Conservation (phyloP, 108 stramenopile genomes). For the Epithemia pelagica region DNA sequence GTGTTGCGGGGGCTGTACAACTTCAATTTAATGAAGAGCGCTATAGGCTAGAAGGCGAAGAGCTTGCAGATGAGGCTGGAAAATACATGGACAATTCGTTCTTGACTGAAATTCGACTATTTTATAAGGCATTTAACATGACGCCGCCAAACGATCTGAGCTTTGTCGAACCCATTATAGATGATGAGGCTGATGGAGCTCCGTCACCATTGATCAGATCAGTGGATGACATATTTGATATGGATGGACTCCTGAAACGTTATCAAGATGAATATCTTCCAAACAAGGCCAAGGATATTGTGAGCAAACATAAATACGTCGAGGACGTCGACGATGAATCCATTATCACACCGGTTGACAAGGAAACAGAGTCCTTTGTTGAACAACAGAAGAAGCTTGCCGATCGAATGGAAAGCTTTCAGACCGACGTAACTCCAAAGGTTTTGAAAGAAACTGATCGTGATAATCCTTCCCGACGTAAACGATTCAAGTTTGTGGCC, state of each 20-base stretch:
- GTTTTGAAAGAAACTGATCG: slow-evolving; percentile 14
- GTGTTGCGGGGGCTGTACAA: slow-evolving; percentile 73
- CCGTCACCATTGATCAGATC: slow-evolving; percentile 30
- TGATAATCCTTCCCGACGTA: slow-evolving; percentile 14
- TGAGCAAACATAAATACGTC: slow-evolving; percentile 42
- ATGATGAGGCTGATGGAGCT: slow-evolving; percentile 39
- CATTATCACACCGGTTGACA: slow-evolving; percentile 21
- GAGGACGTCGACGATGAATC: slow-evolving; percentile 71
- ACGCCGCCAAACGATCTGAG: neutral
- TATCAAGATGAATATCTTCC: slow-evolving; percentile 32
- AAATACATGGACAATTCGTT: slow-evolving; percentile 48
- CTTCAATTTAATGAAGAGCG: slow-evolving; percentile 76
- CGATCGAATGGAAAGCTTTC: neutral
- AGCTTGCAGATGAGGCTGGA: slow-evolving; percentile 29
- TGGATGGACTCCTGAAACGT: slow-evolving; percentile 46
- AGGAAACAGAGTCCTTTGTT: slow-evolving; percentile 13
- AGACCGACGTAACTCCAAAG: slow-evolving; percentile 18
- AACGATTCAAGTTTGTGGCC: slow-evolving; percentile 77
- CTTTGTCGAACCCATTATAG: slow-evolving; percentile 77
- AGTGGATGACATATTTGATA: slow-evolving; percentile 61
- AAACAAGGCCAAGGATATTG: neutral
- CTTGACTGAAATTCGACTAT: slow-evolving; percentile 29
- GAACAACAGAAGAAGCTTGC: slow-evolving; percentile 10
- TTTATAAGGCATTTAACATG: slow-evolving; percentile 33
- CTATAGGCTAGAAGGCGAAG: slow-evolving; percentile 25